phyloP scores from a whole-genome alignment of 495 filamentous ascomycete species.

The Penicillium bovifimosum region DNA sequence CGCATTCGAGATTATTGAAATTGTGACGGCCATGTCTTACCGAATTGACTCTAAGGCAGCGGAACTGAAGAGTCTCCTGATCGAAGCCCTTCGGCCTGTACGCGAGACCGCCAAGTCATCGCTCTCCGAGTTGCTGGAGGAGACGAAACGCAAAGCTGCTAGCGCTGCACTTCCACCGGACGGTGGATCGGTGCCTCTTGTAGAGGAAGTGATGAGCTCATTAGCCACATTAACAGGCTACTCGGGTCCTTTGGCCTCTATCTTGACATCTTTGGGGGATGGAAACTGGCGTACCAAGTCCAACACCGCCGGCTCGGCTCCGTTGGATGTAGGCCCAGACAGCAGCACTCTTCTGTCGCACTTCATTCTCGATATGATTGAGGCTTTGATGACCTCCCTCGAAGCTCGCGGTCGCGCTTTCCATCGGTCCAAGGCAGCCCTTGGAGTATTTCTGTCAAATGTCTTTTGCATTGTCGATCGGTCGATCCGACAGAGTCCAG shows the following conservation, averaged over 20 bases:
- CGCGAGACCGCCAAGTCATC: constrained; percentile 88
- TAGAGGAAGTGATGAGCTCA: constrained; percentile 79
- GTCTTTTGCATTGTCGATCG: constrained; percentile 80
- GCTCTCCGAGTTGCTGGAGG: constrained; percentile 77
- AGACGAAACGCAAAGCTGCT: constrained; percentile 66
- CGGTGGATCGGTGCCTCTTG: constrained; percentile 70
- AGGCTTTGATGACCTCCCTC: constrained; percentile 69
- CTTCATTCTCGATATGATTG: constrained; percentile 81
- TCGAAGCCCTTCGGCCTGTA: constrained; percentile 81
- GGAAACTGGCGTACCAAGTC: constrained; percentile 71
- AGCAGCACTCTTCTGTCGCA: constrained; percentile 82
- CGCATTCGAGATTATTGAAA: constrained; percentile 92
- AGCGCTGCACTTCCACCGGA: constrained; percentile 65
- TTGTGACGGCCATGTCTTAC: constrained; percentile 74
- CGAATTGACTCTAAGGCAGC: constrained; percentile 76
- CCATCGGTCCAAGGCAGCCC: constrained; percentile 68
- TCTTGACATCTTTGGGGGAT: constrained; percentile 87
- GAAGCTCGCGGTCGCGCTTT: constrained; percentile 68
- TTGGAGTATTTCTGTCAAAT: constrained; percentile 91
- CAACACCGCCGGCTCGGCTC: constrained; percentile 60
- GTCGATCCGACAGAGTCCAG: constrained; percentile 69
- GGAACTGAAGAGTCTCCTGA: constrained; percentile 75
- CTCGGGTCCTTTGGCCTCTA: constrained; percentile 76
- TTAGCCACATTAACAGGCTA: constrained; percentile 84
- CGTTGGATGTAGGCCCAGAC: constrained; percentile 83